Evolutionary conservation across 257 asterid species (phyloP).

Genomic region (Plantago ovata): DNA sequence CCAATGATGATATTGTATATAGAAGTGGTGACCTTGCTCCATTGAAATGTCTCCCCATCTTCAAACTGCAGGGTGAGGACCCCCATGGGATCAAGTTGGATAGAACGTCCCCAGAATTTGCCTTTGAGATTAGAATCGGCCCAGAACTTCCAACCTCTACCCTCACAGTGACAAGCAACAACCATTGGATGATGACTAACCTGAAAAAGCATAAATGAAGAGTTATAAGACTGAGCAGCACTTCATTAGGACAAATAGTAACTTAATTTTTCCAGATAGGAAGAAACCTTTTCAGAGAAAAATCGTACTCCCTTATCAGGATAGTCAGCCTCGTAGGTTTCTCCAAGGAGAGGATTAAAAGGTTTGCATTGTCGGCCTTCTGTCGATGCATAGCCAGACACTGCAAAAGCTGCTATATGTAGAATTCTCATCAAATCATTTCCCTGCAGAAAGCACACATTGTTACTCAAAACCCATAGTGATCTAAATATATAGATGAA

Average conservation of each 20-base stretch:
- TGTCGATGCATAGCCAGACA: slow-evolving; percentile 96
- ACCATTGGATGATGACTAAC: slow-evolving; percentile 98
- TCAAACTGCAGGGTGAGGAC: slow-evolving; percentile 84
- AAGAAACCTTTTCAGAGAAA: slow-evolving; percentile 85
- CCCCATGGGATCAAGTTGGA: slow-evolving; percentile 98
- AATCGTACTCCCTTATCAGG: slow-evolving; percentile 92
- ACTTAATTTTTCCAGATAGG: not conserved
- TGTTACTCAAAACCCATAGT: slow-evolving; percentile 11
- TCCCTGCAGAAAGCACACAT: slow-evolving; percentile 60
- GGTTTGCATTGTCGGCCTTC: slow-evolving; percentile 99
- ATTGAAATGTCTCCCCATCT: slow-evolving; percentile 91
- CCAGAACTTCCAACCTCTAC: slow-evolving; percentile 96
- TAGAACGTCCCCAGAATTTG: slow-evolving; percentile 99
- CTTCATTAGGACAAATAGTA: too few relatives aligned
- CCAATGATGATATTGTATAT: slow-evolving; percentile 94
- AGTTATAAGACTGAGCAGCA: too few relatives aligned
- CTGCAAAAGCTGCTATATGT: slow-evolving; percentile 97
- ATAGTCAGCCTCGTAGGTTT: slow-evolving; percentile 97
- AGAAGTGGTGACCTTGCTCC: slow-evolving; percentile 99
- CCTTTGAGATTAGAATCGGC: slow-evolving; percentile 98
- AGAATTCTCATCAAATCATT: slow-evolving; percentile 94
- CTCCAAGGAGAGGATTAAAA: slow-evolving; percentile 98
- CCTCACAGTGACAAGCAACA: slow-evolving; percentile 98
- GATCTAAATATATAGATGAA: slow-evolving; percentile 4
- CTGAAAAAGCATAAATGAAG: slow-evolving; percentile 38